phyloP scores from a whole-genome alignment of 148 eudicot genomes.

The Heliosperma pusillum region DNA sequence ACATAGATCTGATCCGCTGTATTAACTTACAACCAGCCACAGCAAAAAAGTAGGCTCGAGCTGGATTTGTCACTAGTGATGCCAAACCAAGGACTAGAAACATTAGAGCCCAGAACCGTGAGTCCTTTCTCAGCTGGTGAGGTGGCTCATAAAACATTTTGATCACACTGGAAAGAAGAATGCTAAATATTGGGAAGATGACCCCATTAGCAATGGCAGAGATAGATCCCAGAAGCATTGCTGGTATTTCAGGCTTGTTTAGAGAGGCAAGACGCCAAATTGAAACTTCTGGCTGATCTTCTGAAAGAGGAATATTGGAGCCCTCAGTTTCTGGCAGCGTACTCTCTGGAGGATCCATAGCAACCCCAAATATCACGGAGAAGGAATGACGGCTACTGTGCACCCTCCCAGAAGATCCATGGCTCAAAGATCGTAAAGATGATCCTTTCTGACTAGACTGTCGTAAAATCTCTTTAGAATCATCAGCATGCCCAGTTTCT shows the following conservation, averaged over 20 bases:
- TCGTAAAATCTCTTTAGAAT: slow-evolving; percentile 27
- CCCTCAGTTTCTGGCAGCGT: slow-evolving; percentile 21
- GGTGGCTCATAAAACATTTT: slow-evolving; percentile 26
- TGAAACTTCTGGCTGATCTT: slow-evolving; percentile 38
- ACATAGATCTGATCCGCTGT: slow-evolving; percentile 41
- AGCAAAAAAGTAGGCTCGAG: slow-evolving; percentile 25
- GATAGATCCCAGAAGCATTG: slow-evolving; percentile 22
- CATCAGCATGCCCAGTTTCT: slow-evolving; percentile 20
- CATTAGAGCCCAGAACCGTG: slow-evolving; percentile 30
- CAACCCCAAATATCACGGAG: slow-evolving; percentile 38
- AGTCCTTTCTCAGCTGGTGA: slow-evolving; percentile 21
- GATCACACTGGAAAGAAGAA: slow-evolving; percentile 30
- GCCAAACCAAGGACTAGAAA: slow-evolving; percentile 27
- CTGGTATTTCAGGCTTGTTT: slow-evolving; percentile 33
- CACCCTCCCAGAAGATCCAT: slow-evolving; percentile 42
- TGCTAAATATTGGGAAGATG: slow-evolving; percentile 27
- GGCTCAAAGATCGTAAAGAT: slow-evolving; percentile 47
- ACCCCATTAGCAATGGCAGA: slow-evolving; percentile 26
- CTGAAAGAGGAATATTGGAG: neutral
- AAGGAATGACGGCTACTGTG: slow-evolving; percentile 39
- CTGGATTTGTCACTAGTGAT: slow-evolving; percentile 22
- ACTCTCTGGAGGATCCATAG: slow-evolving; percentile 28
- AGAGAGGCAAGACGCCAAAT: slow-evolving; percentile 26
- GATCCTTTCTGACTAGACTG: slow-evolving; percentile 44
- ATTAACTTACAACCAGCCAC: slow-evolving; percentile 30